A percentile compares a stretch with the other conserved stretches of the same genome.
Conservation (phyloP, 2,329 filamentous ascomycete genomes). For the Cercospora brassicicola region DNA sequence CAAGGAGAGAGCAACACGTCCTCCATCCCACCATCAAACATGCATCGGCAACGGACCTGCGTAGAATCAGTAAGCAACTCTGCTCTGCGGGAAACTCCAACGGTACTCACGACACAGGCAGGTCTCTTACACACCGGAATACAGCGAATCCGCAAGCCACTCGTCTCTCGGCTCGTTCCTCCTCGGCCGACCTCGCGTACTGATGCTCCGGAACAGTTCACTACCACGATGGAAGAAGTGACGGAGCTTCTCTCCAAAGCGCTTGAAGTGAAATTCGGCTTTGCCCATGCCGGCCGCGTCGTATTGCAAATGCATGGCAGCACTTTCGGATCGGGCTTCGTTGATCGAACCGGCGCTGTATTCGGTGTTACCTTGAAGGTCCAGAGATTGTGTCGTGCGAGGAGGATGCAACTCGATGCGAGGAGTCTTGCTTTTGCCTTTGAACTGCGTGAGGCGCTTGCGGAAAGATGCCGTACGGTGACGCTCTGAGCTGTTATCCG, state of each 20-base stretch:
- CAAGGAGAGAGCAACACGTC: not conserved
- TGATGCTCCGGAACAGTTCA: slow-evolving; percentile 38
- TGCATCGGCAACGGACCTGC: slow-evolving; percentile 18
- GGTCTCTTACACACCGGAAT: slow-evolving; percentile 33
- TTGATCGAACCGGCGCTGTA: slow-evolving; percentile 36
- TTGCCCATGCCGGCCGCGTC: slow-evolving; percentile 42
- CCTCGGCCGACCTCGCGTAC: slow-evolving; percentile 23
- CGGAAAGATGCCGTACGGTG: slow-evolving; percentile 38
- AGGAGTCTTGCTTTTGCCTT: slow-evolving; percentile 22
- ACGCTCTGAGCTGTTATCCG: slow-evolving; percentile 42
- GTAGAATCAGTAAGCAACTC: slow-evolving; percentile 20
- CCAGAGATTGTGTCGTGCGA: slow-evolving; percentile 25
- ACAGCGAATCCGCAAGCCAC: slow-evolving; percentile 34
- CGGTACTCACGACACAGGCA: slow-evolving; percentile 16
- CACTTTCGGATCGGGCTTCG: slow-evolving; percentile 27
- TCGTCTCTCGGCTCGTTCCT: slow-evolving; percentile 21
- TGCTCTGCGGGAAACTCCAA: slow-evolving; percentile 6
- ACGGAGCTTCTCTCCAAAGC: slow-evolving; percentile 43
- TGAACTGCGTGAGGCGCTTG: slow-evolving; percentile 39
- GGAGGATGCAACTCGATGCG: slow-evolving; percentile 16
- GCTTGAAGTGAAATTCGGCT: slow-evolving; percentile 44
- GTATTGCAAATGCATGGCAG: slow-evolving; percentile 31
- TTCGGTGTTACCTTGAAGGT: slow-evolving; percentile 31
- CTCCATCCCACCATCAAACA: slow-evolving; percentile 5
- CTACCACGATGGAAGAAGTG: slow-evolving; percentile 39